Base-by-base conservation (phyloP, 129 eudicot species). In the Pittosporum tobira region DNA sequence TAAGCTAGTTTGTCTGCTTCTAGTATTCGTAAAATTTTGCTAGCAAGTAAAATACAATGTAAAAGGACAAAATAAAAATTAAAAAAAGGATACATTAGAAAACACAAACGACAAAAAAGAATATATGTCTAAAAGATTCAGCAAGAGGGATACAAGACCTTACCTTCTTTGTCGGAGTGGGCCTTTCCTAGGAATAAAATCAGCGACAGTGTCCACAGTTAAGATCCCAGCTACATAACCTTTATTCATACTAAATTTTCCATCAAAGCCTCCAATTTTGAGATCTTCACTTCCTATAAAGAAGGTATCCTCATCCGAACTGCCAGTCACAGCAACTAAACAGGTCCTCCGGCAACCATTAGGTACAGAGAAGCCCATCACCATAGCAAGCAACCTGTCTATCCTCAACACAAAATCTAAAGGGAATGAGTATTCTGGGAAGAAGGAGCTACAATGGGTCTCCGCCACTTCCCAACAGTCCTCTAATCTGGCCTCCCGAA, bases 401-500 rank as follows among this genome's bases (percentile, higher is more conserved):
- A 93, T 51, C 76, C 99, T 84, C 72, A 87, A 55, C 26, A 87
- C 78, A 46, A 87, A 84, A 69, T 87, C 94, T 57, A 83, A 70
- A 19, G 99, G 99, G 79, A 93, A 93, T 14, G 94, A 60, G 58
- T 83, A 84, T 59, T 81, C 88, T 10, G 99, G 99, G 73, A 87
- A 93, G 86, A 93, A 93, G 57, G 99, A 93, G 75, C 96, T 87
- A 64, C 99, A 93, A 64, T 93, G 99, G 1, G 99, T 93, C 72
- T 93, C 99, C 14, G 91, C 99, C 29, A 93, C 99, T 79, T 87
- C 96, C 99, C 99, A 93, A 66, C 86, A 83, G 56, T 93, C 99
- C 66, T 87, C 99, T 19, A 93, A 69, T 65, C 94, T 79, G 16
- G 99, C 99, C 68, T 93, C 94, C 2, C 99, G 84, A 36, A 93